Conservation (phyloP, 2,329 filamentous ascomycete species). For the Botryotinia calthae region DNA sequence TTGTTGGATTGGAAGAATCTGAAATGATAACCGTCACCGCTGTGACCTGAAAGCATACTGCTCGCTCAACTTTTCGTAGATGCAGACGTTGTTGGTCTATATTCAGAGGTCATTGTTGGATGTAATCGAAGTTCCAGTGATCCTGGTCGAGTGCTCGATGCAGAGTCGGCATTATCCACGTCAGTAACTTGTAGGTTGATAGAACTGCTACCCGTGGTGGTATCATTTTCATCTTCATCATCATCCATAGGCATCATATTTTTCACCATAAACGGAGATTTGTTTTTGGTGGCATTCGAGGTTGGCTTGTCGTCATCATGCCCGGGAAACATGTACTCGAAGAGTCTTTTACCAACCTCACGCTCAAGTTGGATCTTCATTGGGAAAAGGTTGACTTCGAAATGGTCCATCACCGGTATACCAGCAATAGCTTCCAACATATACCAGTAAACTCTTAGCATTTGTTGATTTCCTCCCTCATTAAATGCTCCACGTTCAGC, state of each 20-base stretch:
- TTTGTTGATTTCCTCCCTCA: conserved; percentile 66
- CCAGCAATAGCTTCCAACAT: conserved; percentile 98
- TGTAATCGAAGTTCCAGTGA: conserved; percentile 79
- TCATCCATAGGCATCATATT: conserved; percentile 45
- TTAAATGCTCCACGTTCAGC: conserved; percentile 53
- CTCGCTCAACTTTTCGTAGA: conserved; percentile 29
- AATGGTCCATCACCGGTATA: conserved; percentile 95
- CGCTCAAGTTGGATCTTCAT: conserved; percentile 91
- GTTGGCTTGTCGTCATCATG: conserved; percentile 46
- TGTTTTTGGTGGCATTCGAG: conserved; percentile 48
- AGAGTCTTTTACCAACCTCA: conserved; percentile 87
- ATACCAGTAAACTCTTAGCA: conserved; percentile 94
- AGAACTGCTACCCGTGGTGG: conserved; percentile 36
- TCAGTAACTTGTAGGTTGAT: conserved; percentile 27
- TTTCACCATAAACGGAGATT: conserved; percentile 60
- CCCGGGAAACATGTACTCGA: conserved; percentile 96
- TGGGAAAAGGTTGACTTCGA: conserved; percentile 90
- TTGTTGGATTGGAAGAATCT: conserved; percentile 44
- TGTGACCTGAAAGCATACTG: conserved; percentile 32
- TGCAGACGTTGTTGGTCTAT: conserved; percentile 30
- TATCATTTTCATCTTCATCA: conserved; percentile 38
- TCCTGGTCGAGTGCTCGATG: conserved; percentile 62
- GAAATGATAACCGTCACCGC: conserved; percentile 41
- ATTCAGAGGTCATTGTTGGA: conserved; percentile 69
- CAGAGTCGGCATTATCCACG: conserved; percentile 47